Evolutionary conservation across 768 basidiomycete genomes (phyloP).

Genomic region (Fistulinella prunicolor): DNA sequence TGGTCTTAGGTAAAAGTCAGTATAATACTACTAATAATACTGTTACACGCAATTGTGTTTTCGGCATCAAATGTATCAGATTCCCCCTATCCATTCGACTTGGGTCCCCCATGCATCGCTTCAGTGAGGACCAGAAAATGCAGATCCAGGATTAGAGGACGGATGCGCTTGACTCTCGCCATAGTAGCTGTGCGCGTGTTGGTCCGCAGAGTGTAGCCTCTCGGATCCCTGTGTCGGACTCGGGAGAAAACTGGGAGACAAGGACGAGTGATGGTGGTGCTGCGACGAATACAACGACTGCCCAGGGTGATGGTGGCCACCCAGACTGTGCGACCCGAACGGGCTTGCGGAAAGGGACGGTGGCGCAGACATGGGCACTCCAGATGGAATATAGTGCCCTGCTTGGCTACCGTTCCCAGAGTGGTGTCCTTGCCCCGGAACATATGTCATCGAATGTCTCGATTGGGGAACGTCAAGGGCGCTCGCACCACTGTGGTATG

Average conservation of each 20-base stretch:
- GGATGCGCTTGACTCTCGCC: slow-evolving; percentile 28
- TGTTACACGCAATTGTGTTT: slow-evolving; percentile 30
- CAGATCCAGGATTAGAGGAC: slow-evolving; percentile 25
- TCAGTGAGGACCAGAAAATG: slow-evolving; percentile 32
- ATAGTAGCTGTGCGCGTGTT: slow-evolving; percentile 29
- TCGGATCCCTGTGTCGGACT: slow-evolving; percentile 31
- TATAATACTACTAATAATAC: slow-evolving; percentile 35
- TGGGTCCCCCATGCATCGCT: slow-evolving; percentile 2
- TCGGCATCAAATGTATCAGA: slow-evolving; percentile 18
- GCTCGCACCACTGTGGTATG: slow-evolving; percentile 23
- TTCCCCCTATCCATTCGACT: slow-evolving; percentile 18
- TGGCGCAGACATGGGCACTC: slow-evolving; percentile 52
- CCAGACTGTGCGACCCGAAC: slow-evolving; percentile 27
- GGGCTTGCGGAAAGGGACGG: slow-evolving; percentile 45
- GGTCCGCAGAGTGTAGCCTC: slow-evolving; percentile 28
- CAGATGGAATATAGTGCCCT: slow-evolving; percentile 31
- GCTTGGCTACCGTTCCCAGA: slow-evolving; percentile 34
- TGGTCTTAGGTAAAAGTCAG: slow-evolving; percentile 32
- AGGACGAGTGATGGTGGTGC: slow-evolving; percentile 28
- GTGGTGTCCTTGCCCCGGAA: slow-evolving; percentile 41
- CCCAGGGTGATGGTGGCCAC: slow-evolving; percentile 26
- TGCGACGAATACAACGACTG: slow-evolving; percentile 32
- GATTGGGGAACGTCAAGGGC: slow-evolving; percentile 30
- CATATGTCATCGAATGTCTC: slow-evolving; percentile 38
- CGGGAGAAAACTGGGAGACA: slow-evolving; percentile 29